Base-by-base conservation (phyloP, 1,284 basidiomycete species). In the Dichomitus squalens region DNA sequence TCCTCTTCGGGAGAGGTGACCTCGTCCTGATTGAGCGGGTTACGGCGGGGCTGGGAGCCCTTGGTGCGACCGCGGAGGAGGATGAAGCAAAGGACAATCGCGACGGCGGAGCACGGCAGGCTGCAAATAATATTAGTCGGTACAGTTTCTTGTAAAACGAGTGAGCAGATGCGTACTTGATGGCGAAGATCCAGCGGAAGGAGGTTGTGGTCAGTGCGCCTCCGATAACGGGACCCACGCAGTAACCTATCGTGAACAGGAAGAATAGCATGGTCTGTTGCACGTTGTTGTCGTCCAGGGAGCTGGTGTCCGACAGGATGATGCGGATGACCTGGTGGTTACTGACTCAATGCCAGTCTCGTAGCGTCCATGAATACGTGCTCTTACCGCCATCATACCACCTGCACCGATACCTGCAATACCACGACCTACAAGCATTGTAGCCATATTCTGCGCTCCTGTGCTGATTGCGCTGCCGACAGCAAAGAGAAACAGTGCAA, bases 101-200 rank as follows among this genome's bases (percentile, higher is more conserved):
- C 74, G 1, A 75, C 53, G 3, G 59, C 70, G 4, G 57, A 61
- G 52, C 63, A 63, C 0, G 74, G 74, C 7, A 75, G 55, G 66
- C 75, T 70, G 63, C 52, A 27, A 65, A n/a, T 3, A 23, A 7
- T n/a, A 65, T 35, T 69, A 54, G 50, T 49, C 1, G 52, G 35
- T 2, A 33, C 25, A 6, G 11, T 4, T n/a, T 27, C 14, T 27
- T 20, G 34, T 23, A 14, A 20, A n/a, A 7, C 36, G 16, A 16
- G 16, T 12, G 9, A 23, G 8, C 8, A 7, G 14, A 29, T 1
- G 58, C 77, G 59, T 50, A 79, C 79, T 83, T 83, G 71, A 83
- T 83, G 2, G 76, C 81, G 56, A 82, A 83, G 14, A 83, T 75
- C 80, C 80, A 83, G 29, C 81, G 74, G 66, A 79, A 83, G 46